Conservation (phyloP, 2,329 filamentous ascomycete genomes). For the Westerdykella aurantiaca region DNA sequence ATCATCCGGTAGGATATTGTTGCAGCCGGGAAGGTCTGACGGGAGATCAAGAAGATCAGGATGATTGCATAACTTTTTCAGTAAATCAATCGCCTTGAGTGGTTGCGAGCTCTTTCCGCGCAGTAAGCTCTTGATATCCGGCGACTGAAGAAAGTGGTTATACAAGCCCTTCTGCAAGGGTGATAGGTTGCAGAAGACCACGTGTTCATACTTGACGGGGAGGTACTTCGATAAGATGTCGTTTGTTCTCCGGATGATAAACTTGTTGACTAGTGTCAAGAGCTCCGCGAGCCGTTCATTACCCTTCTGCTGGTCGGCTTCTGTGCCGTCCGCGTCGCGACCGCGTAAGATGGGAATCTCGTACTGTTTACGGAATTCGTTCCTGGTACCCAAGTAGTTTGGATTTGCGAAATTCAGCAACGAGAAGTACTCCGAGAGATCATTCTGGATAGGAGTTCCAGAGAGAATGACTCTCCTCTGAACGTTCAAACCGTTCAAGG, state of each 20-base stretch:
- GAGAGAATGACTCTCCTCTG: conserved; percentile 89
- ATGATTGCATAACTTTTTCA: conserved; percentile 98
- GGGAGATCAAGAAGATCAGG: conserved; percentile 83
- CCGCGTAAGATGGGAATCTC: conserved; percentile 89
- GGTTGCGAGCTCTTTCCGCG: conserved; percentile 93
- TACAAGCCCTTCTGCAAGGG: conserved; percentile 91
- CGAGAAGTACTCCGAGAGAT: conserved; percentile 95
- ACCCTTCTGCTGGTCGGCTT: conserved; percentile 73
- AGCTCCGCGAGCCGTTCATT: conserved; percentile 79
- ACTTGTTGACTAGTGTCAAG: conserved; percentile 85
- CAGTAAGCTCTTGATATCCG: conserved; percentile 85
- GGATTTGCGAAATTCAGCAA: conserved; percentile 96
- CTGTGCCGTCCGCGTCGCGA: conserved; percentile 82
- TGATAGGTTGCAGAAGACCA: conserved; percentile 93
- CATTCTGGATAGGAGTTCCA: conserved; percentile 96
- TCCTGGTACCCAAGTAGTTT: conserved; percentile 77
- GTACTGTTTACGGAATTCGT: conserved; percentile 89
- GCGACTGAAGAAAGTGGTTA: conserved; percentile 94
- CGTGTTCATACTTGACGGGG: conserved; percentile 97
- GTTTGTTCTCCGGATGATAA: conserved; percentile 96
- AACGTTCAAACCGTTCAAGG: conserved; percentile 85
- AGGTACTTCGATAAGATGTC: conserved; percentile 97
- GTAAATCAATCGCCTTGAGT: conserved; percentile 88
- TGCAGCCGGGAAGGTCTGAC: conserved; percentile 80
- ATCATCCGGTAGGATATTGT: conserved; percentile 74